Evolutionary conservation across 2,329 filamentous ascomycete species (phyloP).

Genomic region (Talaromyces sp.): DNA sequence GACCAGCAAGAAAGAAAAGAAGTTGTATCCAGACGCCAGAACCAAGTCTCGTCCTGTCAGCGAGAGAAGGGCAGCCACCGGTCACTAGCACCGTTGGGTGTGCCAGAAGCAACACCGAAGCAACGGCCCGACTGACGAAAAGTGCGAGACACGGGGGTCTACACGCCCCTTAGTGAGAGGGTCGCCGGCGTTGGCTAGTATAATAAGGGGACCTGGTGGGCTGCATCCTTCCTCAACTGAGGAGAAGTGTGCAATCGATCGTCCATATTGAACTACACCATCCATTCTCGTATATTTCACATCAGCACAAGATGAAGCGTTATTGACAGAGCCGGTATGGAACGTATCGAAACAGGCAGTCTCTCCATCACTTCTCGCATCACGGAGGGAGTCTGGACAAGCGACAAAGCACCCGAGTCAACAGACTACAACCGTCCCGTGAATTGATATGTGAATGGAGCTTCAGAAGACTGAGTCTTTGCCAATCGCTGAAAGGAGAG

Average conservation of each 20-base stretch:
- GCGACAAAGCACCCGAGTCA: not conserved
- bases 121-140: constrained; percentile 6
- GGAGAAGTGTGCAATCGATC: not conserved
- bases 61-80: not conserved
- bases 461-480: not conserved
- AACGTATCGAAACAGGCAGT: not conserved
- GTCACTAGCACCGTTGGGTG: constrained; percentile 2
- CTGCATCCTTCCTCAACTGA: not conserved
- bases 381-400: not conserved
- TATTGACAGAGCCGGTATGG: not conserved
- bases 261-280: not conserved
- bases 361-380: not conserved
- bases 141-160: constrained; percentile 1
- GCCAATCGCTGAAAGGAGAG: not conserved
- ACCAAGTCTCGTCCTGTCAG: not conserved
- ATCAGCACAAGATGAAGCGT: not conserved
- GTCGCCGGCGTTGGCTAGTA: not conserved
- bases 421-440: not conserved
- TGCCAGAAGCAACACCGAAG: not conserved
- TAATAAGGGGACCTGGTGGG: not conserved
- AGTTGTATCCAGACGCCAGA: too few species aligned
- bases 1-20: not conserved
- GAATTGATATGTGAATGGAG: not conserved
- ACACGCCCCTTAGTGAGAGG: constrained; percentile 4
- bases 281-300: not conserved